Evolutionary conservation across 306 rosid species (phyloP).

Genomic region (Crataegus laevigata): DNA sequence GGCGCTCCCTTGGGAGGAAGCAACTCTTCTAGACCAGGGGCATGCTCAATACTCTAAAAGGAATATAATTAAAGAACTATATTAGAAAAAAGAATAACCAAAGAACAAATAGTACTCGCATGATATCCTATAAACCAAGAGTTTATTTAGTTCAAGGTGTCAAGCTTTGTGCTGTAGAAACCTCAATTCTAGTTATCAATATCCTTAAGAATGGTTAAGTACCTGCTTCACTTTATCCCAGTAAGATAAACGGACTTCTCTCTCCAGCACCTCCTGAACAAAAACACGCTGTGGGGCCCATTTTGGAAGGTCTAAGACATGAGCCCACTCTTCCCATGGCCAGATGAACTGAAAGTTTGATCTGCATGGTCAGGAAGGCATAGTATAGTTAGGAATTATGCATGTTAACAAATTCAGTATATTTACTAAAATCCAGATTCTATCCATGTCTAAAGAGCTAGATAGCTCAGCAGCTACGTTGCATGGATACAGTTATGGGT

Average conservation of each 20-base stretch:
- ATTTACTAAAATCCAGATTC: background rate
- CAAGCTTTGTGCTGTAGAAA: background rate
- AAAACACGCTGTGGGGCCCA: constrained; percentile 99
- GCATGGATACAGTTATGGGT: background rate
- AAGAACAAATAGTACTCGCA: background rate
- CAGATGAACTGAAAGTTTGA: constrained; percentile 98
- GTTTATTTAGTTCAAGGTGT: background rate
- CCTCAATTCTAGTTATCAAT: background rate
- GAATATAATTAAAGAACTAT: constrained; percentile 13
- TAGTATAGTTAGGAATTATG: background rate
- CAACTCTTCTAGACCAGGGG: constrained; percentile 93
- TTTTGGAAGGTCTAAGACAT: constrained; percentile 84
- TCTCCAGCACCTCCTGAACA: constrained; percentile 96
- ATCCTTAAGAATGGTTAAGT: constrained; percentile 14
- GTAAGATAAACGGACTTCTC: constrained; percentile 95
- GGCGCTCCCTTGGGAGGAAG: constrained; percentile 94
- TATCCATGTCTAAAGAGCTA: background rate
- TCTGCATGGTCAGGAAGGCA: constrained; percentile 40
- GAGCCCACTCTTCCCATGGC: constrained; percentile 99
- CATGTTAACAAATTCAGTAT: background rate
- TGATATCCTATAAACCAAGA: background rate
- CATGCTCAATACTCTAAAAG: constrained; percentile 78
- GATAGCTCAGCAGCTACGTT: background rate
- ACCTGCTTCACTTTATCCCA: constrained; percentile 99
- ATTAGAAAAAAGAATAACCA: background rate